These are phyloP conservation scores for Striga asiatica DNA, from an alignment of 257 asterid species.

Conservation along the genomic window DNA sequence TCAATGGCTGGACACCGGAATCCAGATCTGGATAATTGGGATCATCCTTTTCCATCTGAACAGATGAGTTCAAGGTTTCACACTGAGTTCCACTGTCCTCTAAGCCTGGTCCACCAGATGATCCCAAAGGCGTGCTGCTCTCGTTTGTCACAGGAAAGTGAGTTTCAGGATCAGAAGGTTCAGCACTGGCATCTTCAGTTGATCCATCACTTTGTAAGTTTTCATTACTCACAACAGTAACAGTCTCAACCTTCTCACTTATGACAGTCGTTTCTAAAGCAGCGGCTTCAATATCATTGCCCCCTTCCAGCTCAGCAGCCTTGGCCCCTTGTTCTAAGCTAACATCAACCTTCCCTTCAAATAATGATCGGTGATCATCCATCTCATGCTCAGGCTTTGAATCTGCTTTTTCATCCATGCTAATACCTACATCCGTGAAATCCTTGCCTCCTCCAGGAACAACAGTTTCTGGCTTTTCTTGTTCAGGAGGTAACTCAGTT, in stretches of 20 bases:
- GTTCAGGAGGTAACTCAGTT: constrained; percentile 25
- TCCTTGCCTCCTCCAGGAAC: constrained; percentile 21
- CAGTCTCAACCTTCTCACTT: constrained; percentile 24
- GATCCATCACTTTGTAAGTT: constrained; percentile 15
- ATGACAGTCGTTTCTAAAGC: constrained; percentile 22
- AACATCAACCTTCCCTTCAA: constrained; percentile 23
- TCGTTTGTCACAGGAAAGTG: constrained; percentile 15
- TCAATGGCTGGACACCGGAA: constrained; percentile 27
- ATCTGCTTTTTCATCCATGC: constrained; percentile 17
- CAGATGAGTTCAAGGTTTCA: constrained; percentile 25
- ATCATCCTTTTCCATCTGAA: constrained; percentile 32
- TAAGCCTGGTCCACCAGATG: constrained; percentile 18
- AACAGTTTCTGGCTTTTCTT: constrained; percentile 14
- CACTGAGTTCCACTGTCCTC: constrained; percentile 18
- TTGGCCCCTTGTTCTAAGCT: constrained; percentile 20
- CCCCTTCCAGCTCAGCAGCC: constrained; percentile 22
- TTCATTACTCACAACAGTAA: constrained; percentile 1
- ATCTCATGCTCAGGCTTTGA: constrained; percentile 19
- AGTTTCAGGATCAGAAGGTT: constrained; percentile 12
- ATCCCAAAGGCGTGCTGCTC: constrained; percentile 10
- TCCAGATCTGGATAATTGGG: constrained; percentile 21
- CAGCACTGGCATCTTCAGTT: constrained; percentile 20
- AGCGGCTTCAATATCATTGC: constrained; percentile 18
- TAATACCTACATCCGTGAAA: constrained; percentile 14
- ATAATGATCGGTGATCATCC: constrained; percentile 14